Percentiles rank a stretch among this genome's conserved stretches.
Conservation (phyloP, 331 rosid genomes). For the Acacia pycnantha region DNA sequence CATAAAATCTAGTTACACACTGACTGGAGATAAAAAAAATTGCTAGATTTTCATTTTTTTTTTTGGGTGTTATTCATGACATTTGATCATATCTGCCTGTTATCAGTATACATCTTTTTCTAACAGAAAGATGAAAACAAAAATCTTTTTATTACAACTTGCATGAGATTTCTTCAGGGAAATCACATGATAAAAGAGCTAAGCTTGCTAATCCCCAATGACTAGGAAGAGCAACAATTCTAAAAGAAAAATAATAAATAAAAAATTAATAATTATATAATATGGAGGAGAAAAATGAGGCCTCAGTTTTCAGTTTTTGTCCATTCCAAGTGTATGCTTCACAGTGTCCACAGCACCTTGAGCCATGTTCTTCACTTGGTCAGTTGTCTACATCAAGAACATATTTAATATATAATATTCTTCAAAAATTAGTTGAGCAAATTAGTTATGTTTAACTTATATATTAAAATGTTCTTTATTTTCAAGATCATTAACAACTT, state of each 20-base stretch:
- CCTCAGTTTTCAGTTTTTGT: not conserved
- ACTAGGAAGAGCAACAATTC: not conserved
- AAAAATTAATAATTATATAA: not conserved
- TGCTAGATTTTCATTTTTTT: not conserved
- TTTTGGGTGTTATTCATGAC: not conserved
- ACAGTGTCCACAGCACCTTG: constrained; percentile 40
- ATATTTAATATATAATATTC: not conserved
- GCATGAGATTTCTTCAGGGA: not conserved
- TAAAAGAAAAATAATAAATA: not conserved
- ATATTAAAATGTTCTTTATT: not conserved
- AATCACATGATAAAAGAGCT: not conserved
- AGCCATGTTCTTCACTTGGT: constrained; percentile 44
- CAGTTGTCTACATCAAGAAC: constrained; percentile 33
- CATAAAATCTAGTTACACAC: no score
- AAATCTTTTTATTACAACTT: not conserved
- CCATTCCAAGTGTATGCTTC: constrained; percentile 40
- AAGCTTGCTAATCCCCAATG: not conserved
- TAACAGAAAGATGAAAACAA: not conserved
- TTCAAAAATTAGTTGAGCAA: not conserved
- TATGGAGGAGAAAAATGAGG: not conserved
- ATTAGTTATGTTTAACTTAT: not conserved
- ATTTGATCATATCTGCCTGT: not conserved
- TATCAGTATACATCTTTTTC: not conserved
- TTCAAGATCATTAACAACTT: not conserved
- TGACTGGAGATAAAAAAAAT: not conserved